phyloP scores from a whole-genome alignment of 2,329 filamentous ascomycete species.

The Fusarium sacchari region DNA sequence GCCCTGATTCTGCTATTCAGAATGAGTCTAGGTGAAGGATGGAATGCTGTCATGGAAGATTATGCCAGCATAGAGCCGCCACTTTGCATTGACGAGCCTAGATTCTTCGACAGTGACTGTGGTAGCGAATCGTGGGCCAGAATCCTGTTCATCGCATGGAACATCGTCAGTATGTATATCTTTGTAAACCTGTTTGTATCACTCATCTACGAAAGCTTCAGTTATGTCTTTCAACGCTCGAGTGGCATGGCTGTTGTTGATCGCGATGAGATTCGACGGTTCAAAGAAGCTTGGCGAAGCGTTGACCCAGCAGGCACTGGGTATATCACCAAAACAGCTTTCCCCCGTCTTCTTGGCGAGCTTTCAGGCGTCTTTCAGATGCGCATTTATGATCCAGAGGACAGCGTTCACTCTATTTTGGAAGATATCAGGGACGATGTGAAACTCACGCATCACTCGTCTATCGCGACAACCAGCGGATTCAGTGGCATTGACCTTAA shows the following conservation, averaged over 20 bases:
- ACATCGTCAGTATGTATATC: constrained; percentile 99
- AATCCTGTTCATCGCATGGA: constrained; percentile 93
- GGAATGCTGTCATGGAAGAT: constrained; percentile 98
- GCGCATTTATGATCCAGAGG: constrained; percentile 92
- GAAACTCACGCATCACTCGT: constrained; percentile 63
- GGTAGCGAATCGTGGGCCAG: constrained; percentile 91
- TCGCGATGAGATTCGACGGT: constrained; percentile 91
- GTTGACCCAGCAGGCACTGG: constrained; percentile 92
- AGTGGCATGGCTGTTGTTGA: constrained; percentile 92
- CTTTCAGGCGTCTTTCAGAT: constrained; percentile 96
- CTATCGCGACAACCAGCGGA: constrained; percentile 62
- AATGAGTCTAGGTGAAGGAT: constrained; percentile 93
- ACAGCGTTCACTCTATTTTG: constrained; percentile 86
- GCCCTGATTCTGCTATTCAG: constrained; percentile 92
- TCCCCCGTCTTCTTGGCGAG: constrained; percentile 88
- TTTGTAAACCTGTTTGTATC: constrained; percentile 99
- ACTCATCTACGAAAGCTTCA: constrained; percentile 99
- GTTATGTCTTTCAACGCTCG: constrained; percentile 97
- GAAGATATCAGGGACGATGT: constrained; percentile 77
- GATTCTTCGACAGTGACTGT: constrained; percentile 90
- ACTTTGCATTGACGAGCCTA: constrained; percentile 75
- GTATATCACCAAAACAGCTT: constrained; percentile 88
- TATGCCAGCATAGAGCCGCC: constrained; percentile 83
- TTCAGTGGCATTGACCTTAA: constrained; percentile 75
- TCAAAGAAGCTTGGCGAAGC: constrained; percentile 98